Base-by-base conservation (phyloP, 116 monocot species). In the Cymodocea nodosa region DNA sequence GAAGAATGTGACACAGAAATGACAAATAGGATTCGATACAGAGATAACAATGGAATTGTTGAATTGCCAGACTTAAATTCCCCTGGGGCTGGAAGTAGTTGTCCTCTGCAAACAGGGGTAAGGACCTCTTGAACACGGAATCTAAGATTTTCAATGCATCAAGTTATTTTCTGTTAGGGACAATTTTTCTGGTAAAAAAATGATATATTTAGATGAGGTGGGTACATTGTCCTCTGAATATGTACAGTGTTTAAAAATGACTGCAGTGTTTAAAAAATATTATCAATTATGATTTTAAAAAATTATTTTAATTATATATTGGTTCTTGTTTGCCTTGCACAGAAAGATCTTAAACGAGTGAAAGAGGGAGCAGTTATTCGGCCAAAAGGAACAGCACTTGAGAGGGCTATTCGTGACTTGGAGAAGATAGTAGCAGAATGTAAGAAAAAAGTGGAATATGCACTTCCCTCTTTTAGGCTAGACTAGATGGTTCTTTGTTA, bases 391-490 rank as follows among this genome's bases (percentile, higher is more conserved):
- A 83, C 87, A 3, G 74, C 78, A 64, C 83, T 97, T 50, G 95
- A 97, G 56, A 78, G 90, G 63, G 87, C 95, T 55, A 97, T 97
- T 30, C 85, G 76, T 62, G 95, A 97, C 48, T 80, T 97, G 71
- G 82, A 90, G 64, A 85, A 90, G 76, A 79, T 88, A 61, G 95
- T 83, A 70, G 78, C 80, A 63, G 74, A 76, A 61, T 85, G 95
- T 97, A 81, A 81, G 84, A 71, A 23, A 13, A 4, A 15, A 9
- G 12, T 53, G 11, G n/a, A 23, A 40, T 23, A 10, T 48, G 48
- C 19, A 17, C 44, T 13, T 20, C 15, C 30, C 30, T 3, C 30
- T 30, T 30, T 14, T 17, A 48, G 25, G 35, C 35, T 67, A 53
- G n/a, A 52, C 30, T 36, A 62, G 35, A 4, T 37, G 15, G 11